A percentile compares a stretch with the other conserved stretches of the same genome.
These are phyloP conservation scores for Hortaea werneckii DNA, from an alignment of 2,329 filamentous ascomycete species.

Conservation along the genomic window DNA sequence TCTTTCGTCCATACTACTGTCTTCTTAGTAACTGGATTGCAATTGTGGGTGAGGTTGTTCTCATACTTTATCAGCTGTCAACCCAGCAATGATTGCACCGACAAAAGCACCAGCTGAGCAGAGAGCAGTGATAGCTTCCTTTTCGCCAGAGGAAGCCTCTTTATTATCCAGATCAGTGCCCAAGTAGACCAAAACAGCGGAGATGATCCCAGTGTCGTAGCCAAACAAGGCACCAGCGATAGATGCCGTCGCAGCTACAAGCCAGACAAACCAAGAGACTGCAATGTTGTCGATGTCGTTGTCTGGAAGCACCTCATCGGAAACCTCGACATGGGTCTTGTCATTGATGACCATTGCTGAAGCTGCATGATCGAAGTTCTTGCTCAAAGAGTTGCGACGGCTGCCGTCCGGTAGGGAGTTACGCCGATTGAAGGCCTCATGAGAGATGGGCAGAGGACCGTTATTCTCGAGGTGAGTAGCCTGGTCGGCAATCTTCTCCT, in stretches of 20 bases:
- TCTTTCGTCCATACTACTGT: slow-evolving; percentile 25
- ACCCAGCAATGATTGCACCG: slow-evolving; percentile 27
- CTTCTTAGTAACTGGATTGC: not conserved
- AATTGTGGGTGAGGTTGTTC: not conserved
- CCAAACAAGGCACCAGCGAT: slow-evolving; percentile 17
- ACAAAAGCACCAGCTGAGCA: slow-evolving; percentile 29
- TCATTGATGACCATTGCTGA: slow-evolving; percentile 8
- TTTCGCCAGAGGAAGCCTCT: slow-evolving; percentile 23
- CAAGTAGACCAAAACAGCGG: slow-evolving; percentile 28
- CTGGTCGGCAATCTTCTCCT: slow-evolving; percentile 5
- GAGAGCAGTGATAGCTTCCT: slow-evolving; percentile 31
- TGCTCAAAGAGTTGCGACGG: slow-evolving; percentile 6
- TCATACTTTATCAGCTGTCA: slow-evolving; percentile 22
- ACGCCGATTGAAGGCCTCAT: not conserved
- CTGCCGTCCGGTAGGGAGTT: not conserved
- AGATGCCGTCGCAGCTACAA: slow-evolving; percentile 13
- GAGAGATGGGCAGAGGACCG: slow-evolving; percentile 1
- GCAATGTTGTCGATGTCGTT: slow-evolving; percentile 15
- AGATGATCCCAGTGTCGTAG: slow-evolving; percentile 31
- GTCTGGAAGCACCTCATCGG: slow-evolving; percentile 3
- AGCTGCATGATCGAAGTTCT: slow-evolving; percentile 10
- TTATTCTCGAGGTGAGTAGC: slow-evolving; percentile 6
- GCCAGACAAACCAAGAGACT: slow-evolving; percentile 14
- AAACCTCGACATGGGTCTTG: slow-evolving; percentile 11
- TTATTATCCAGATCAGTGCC: slow-evolving; percentile 24